Evolutionary conservation across 768 basidiomycete genomes (phyloP), one percentile per base, ranked within the genome.

Genomic region (Boletus reticulatus): DNA sequence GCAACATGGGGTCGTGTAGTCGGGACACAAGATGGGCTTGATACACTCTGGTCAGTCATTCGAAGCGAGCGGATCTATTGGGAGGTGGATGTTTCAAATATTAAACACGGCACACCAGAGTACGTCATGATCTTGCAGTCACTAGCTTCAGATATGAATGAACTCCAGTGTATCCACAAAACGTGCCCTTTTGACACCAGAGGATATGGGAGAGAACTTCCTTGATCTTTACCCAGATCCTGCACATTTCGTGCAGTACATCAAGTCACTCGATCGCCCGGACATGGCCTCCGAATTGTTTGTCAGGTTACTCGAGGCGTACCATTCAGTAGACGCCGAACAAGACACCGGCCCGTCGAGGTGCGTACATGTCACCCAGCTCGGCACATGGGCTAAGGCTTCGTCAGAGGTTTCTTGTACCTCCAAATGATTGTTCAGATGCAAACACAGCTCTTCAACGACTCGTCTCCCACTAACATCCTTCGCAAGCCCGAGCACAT

Each of bases 401-500:
- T 53, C 5, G 11, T 32, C 51, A 91, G 89, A 57, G 81, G 84
- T 0, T 64, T 98, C 34, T 75, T 89, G 6, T 84, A 84, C 60
- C 78, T 96, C 22, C 92, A 95, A 65, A 76, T 96, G 36, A 83
- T 92, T 34, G 77, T 94, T 57, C 84, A 88, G 62, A 88, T 97
- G 78, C 90, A 94, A 67, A 77, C 82, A 2, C 79, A 84, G 49
- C 73, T 92, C 5, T 80, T 85, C 1, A 75, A 78, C 41, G 78
- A 80, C 20, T 76, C 80, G 17, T 72, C 77, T 16, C 76, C 82
- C 0, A 77, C 80, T 4, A 84, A 79, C 56, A 81, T 94, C 31
- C 73, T 86, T 36, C 70, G 58, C 50, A 65, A 87, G 55, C 88
- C 91, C 0, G 79, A 79, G 11, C 84, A 94, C 53, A 79, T 95